phyloP scores from a whole-genome alignment of 1,284 basidiomycete species.

The Pseudozyma hubeiensis region DNA sequence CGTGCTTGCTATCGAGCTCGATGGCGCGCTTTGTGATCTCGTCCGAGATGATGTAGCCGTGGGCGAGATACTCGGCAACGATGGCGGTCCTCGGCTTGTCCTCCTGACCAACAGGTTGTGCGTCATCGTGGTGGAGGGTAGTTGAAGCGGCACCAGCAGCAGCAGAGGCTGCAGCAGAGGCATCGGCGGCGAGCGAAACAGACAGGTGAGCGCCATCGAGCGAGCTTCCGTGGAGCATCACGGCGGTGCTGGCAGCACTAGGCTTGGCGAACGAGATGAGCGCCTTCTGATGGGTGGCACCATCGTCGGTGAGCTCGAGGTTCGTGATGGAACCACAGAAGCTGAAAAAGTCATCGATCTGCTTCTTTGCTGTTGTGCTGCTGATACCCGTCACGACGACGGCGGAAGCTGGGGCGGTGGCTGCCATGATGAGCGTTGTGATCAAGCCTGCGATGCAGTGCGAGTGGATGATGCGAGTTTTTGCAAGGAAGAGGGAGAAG shows the following conservation, averaged over 20 bases:
- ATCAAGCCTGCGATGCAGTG: too few relatives aligned
- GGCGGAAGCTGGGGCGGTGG: slow-evolving; percentile 24
- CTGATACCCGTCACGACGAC: slow-evolving; percentile 53
- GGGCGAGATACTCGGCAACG: slow-evolving; percentile 60
- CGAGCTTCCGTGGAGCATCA: slow-evolving; percentile 58
- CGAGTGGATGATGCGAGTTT: background rate
- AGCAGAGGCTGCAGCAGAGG: slow-evolving; percentile 14
- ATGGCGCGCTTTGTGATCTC: slow-evolving; percentile 61
- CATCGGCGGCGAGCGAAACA: slow-evolving; percentile 28
- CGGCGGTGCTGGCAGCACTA: slow-evolving; percentile 54
- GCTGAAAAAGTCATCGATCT: slow-evolving; percentile 62
- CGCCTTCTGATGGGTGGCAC: slow-evolving; percentile 32
- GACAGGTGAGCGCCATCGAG: slow-evolving; percentile 56
- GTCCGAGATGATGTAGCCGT: slow-evolving; percentile 60
- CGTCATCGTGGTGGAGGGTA: slow-evolving; percentile 17
- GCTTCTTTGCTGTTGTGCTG: slow-evolving; percentile 50
- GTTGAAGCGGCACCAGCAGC: slow-evolving; percentile 7
- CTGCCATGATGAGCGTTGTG: slow-evolving; percentile 10
- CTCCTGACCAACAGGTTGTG: slow-evolving; percentile 53
- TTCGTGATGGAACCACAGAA: slow-evolving; percentile 58
- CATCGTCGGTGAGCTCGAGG: slow-evolving; percentile 44
- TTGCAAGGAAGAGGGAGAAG: background rate
- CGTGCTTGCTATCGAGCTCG: slow-evolving; percentile 62
- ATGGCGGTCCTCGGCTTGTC: slow-evolving; percentile 63
- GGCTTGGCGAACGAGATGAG: slow-evolving; percentile 45